Conservation (phyloP, 345 rosid genomes). For the Isatis tinctoria region DNA sequence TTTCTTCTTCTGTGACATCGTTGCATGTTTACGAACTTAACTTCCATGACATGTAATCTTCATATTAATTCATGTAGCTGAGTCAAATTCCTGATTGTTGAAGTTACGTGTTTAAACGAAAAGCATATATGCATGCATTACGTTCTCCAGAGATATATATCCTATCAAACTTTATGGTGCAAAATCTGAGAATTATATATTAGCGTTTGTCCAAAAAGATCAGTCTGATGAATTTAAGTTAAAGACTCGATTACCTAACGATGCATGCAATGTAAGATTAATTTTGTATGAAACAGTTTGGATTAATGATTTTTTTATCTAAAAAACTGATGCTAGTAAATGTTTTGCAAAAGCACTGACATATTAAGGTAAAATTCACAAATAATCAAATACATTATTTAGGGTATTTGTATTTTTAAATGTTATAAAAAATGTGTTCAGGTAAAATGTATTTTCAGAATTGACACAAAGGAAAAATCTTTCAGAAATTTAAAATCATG, state of each 20-base stretch:
- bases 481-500: not conserved
- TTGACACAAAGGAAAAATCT: not conserved
- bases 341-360: not conserved
- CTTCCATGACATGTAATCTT: not conserved
- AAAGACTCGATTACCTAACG: not conserved
- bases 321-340: not conserved
- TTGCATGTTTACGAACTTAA: not conserved
- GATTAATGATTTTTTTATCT: not conserved
- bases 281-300: not conserved
- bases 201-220: not conserved
- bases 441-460: not conserved
- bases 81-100: not conserved
- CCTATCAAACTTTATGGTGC: not conserved
- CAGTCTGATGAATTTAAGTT: not conserved
- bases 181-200: not conserved
- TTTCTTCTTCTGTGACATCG: not conserved
- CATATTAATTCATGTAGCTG: not conserved
- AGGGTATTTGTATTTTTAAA: too few relatives aligned
- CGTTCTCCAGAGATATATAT: not conserved
- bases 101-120: not conserved
- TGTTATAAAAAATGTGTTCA: too few relatives aligned
- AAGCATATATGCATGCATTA: not conserved
- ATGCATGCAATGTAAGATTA: not conserved
- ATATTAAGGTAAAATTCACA: not conserved
- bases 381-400: not conserved